phyloP scores from a whole-genome alignment of 1,284 basidiomycete species.

The Tilletia walkeri region DNA sequence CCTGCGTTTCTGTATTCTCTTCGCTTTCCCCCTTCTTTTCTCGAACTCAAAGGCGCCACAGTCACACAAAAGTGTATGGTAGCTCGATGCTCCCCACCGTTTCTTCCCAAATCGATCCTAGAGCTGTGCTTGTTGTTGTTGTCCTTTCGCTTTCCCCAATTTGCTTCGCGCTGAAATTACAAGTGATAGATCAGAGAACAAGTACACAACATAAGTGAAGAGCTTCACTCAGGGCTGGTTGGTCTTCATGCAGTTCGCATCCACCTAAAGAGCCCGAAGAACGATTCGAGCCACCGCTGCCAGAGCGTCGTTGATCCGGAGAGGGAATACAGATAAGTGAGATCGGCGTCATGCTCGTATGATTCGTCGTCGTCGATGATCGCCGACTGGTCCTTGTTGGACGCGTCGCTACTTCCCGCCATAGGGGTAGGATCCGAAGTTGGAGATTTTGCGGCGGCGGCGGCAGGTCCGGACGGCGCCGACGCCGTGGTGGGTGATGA shows the following conservation, averaged over 20 bases:
- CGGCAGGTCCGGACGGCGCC: neutral
- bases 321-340: neutral
- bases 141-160: too few relatives aligned
- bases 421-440: neutral
- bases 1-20: too few relatives aligned
- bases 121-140: too few relatives aligned
- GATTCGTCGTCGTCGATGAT: neutral
- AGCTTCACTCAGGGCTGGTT: too few relatives aligned
- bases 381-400: neutral
- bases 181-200: too few relatives aligned
- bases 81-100: too few relatives aligned
- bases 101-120: too few relatives aligned
- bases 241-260: neutral
- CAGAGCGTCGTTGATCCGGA: neutral
- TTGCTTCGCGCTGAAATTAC: too few relatives aligned
- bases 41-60: too few relatives aligned
- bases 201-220: too few relatives aligned
- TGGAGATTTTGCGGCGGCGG: neutral
- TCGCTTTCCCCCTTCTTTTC: too few relatives aligned
- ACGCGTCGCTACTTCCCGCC: neutral
- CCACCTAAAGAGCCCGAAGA: conserved; percentile 5
- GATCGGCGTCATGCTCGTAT: neutral
- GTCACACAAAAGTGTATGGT: too few relatives aligned
- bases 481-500: neutral
- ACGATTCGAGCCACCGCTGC: conserved; percentile 11